A percentile compares a stretch with the other conserved stretches of the same genome.
Evolutionary conservation across 2,329 filamentous ascomycete species (phyloP).

Genomic region (Arachnopeziza araneosa): DNA sequence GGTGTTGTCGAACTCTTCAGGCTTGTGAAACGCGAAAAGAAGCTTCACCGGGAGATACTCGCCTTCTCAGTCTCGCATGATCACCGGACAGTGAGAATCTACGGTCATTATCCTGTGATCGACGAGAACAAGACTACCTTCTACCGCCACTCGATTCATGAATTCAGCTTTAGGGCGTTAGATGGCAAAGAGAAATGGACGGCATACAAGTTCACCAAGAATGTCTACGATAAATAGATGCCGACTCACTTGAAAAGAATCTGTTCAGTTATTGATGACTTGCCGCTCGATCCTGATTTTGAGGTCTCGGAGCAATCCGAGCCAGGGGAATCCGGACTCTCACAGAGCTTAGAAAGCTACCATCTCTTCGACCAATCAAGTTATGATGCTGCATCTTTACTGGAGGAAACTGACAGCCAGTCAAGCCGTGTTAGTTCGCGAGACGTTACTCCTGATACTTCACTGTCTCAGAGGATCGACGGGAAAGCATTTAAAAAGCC

Average conservation of each 20-base stretch:
- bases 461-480: constrained; percentile 12
- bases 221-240: constrained; percentile 29
- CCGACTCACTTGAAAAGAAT: constrained; percentile 30
- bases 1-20: constrained; percentile 22
- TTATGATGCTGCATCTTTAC: constrained; percentile 9
- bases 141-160: constrained; percentile 28
- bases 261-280: neutral
- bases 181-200: constrained; percentile 30
- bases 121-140: constrained; percentile 21
- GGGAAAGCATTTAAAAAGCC: constrained; percentile 12
- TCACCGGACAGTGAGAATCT: constrained; percentile 27
- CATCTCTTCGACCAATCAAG: constrained; percentile 12
- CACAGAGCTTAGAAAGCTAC: constrained; percentile 5
- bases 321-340: constrained; percentile 1
- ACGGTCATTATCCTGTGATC: constrained; percentile 31
- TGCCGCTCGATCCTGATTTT: neutral
- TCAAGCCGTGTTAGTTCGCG: constrained; percentile 15
- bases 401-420: constrained; percentile 13
- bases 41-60: constrained; percentile 33
- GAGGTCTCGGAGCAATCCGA: constrained; percentile 1
- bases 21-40: constrained; percentile 12
- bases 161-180: constrained; percentile 24
- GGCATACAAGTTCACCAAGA: constrained; percentile 24
- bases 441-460: constrained; percentile 17
- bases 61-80: constrained; percentile 34